Base-by-base conservation (phyloP, 1,284 basidiomycete genomes). In the Pholiota adiposa region DNA sequence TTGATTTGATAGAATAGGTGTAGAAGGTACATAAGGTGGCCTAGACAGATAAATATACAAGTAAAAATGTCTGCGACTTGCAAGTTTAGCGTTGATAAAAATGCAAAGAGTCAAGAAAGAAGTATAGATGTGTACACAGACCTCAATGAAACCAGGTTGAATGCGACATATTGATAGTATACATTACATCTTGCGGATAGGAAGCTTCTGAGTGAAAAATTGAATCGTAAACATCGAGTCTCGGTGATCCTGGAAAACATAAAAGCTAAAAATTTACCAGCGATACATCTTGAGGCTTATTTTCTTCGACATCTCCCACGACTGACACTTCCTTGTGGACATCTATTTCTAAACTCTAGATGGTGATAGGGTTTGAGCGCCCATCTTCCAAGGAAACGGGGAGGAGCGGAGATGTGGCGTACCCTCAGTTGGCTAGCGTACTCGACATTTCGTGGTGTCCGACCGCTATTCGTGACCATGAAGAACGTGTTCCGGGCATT, bases 401-500 rank as follows among this genome's bases (percentile, higher is more conserved):
- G 12, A 29, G 19, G 16, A 4, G 21, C 27, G 44, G 23, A 27
- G 21, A 46, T 27, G 44, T 46, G 11, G 23, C 23, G 23, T 12
- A 46, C 53, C 44, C 43, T 55, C 34, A 27, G 14, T 54, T 29
- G 40, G 38, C 36, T 19, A 55, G 40, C 51, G n/a, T 56, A 56
- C 7, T 60, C 56, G 7, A 40, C 9, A 21, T 59, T 29, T 36
- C 61, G 49, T 16, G 56, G 61, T 25, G 56, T 56, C 33, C 65
- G 63, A 14, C 56, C 59, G 36, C 61, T 56, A 34, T 63, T 65
- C 44, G 56, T 69, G 52, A 81, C 75, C 75, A 81, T 75, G 63
- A 77, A 73, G 72, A 80, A 77, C 2, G 75, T 76, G n/a, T 76
- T 77, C 53, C 75, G 73, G 33, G 51, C 58, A 53, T 64, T 63